Base-by-base conservation (phyloP, 768 basidiomycete genomes). In the Porphyrellus cyaneotinctus region DNA sequence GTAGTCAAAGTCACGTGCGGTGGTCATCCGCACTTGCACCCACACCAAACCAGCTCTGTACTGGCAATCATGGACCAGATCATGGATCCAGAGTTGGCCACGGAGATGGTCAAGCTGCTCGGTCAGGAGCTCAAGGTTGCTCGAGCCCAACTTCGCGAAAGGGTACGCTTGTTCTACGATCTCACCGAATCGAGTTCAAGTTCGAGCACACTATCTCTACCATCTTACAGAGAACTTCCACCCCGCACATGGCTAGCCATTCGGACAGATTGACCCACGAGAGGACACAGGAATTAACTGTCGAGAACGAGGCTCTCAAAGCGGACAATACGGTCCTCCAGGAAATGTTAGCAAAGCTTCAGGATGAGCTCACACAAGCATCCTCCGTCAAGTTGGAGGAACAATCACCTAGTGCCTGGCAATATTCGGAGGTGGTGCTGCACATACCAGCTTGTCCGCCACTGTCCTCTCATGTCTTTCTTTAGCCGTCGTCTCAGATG, bases 71-170 rank as follows among this genome's bases (percentile, higher is more conserved):
- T 60, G 67, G 60, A 69, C 47, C 51, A 24, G 43, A 43, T 31
- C 26, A 57, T 58, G 56, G 68, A 70, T 38, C 52, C 61, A 53
- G 68, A 68, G 51, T 22, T 63, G 4, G 39, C 68, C 31, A 12
- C 48, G 14, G 68, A 67, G 11, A 39, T 59, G 62, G 53, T 68
- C 38, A 66, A 61, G 39, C 11, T 70, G 9, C 35, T 68, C 20
- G 62, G 14, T 5, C 57, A 66, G 32, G 55, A 69, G 39, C 60
- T 69, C 48, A 70, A 64, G 36, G 18, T 26, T 2, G 56, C 53
- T 26, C 55, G 64, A 41, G 52, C 52, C 32, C 58, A 62, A 31
- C 62, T 68, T 43, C 57, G 43, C 13, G 63, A 61, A 49, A 53
- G n/a, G 58, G 68, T 63, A 38, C 24, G 54, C 32, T 5, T 0